phyloP scores from a whole-genome alignment of 306 rosid species.

The Styphnolobium japonicum region DNA sequence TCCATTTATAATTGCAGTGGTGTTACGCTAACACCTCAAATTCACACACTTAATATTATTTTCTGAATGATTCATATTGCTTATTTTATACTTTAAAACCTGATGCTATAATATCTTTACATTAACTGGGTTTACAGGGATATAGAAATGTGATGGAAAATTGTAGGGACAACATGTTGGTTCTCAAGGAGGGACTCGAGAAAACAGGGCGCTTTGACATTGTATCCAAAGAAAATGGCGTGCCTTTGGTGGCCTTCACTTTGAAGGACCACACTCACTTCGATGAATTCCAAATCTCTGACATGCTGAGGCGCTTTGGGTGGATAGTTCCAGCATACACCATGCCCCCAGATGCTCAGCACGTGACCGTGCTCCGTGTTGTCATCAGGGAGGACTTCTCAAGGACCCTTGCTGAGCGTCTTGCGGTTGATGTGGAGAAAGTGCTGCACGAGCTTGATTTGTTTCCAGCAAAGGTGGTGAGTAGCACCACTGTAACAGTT shows the following conservation, averaged over 20 bases:
- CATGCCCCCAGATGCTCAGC: constrained; percentile 89
- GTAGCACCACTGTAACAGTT: constrained; percentile 19
- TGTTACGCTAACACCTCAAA: not conserved
- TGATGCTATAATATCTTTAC: not conserved
- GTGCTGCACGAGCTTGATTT: constrained; percentile 76
- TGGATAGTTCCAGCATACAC: constrained; percentile 98
- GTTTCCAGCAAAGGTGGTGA: constrained; percentile 47
- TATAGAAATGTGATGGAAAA: constrained; percentile 87
- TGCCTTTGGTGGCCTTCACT: constrained; percentile 86
- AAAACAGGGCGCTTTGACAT: constrained; percentile 65
- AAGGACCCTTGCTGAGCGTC: constrained; percentile 86
- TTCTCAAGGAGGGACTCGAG: constrained; percentile 71
- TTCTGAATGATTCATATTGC: not conserved
- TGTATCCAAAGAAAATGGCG: constrained; percentile 80
- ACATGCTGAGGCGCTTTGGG: constrained; percentile 67
- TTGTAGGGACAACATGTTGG: constrained; percentile 83
- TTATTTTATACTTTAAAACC: not conserved
- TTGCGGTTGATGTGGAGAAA: constrained; percentile 57
- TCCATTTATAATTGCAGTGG: not conserved
- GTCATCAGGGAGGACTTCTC: constrained; percentile 93
- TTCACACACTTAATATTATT: not conserved
- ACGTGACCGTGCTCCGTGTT: constrained; percentile 75
- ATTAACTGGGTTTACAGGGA: constrained; percentile 48
- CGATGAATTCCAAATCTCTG: constrained; percentile 76
- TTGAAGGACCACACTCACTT: constrained; percentile 59